A percentile compares a stretch with the other conserved stretches of the same genome.
These are phyloP conservation scores for Rhodotorula taiwanensis DNA, from an alignment of 768 basidiomycete species.

Conservation along the genomic window DNA sequence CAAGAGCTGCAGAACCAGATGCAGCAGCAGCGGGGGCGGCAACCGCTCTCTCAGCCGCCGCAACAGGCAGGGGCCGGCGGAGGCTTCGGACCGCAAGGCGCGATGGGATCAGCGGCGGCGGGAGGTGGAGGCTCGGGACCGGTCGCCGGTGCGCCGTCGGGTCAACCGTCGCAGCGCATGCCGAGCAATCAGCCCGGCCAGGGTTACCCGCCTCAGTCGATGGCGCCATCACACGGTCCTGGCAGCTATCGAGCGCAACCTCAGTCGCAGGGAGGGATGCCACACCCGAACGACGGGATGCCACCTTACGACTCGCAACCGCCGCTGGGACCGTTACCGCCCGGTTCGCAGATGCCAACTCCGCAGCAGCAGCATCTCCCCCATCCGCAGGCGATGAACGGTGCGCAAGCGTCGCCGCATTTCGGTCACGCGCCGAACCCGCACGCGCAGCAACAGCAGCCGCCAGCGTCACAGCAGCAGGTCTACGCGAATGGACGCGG, in stretches of 20 bases:
- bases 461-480: background rate
- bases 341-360: too few relatives aligned
- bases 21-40: slow-evolving; percentile 17
- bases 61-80: slow-evolving; percentile 4
- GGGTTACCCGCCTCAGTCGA: slow-evolving; percentile 2
- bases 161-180: background rate
- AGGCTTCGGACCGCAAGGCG: too few relatives aligned
- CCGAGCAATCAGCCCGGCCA: too few relatives aligned
- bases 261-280: background rate
- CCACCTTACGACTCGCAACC: too few relatives aligned
- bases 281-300: too few relatives aligned
- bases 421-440: background rate
- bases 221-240: slow-evolving; percentile 1
- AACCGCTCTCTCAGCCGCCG: background rate
- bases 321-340: background rate
- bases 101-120: too few relatives aligned
- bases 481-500: background rate
- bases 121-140: too few relatives aligned
- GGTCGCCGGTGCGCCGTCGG: too few relatives aligned
- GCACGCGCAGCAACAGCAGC: background rate
- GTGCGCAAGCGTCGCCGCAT: background rate
- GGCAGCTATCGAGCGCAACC: too few relatives aligned
- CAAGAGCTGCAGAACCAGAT: slow-evolving; percentile 34
- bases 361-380: background rate
- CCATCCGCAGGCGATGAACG: background rate